phyloP scores from a whole-genome alignment of 345 rosid genomes.

The Populus simonii region DNA sequence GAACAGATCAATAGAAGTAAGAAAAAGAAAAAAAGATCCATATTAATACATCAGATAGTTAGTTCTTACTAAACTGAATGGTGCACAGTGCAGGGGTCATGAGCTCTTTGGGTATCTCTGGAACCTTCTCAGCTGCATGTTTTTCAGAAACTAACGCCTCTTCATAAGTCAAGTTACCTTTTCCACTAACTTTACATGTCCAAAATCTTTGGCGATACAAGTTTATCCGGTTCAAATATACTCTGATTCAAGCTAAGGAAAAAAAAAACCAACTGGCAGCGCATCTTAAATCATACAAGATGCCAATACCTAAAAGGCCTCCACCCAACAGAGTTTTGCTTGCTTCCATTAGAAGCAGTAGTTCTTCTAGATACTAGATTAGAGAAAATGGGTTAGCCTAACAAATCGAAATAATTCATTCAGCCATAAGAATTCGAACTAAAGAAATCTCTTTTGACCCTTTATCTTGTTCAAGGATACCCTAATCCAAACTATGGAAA shows the following conservation, averaged over 20 bases:
- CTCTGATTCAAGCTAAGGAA: constrained; percentile 50
- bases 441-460: too few relatives aligned
- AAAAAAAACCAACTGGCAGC: background rate
- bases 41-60: background rate
- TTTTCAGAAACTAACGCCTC: constrained; percentile 93
- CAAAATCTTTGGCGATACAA: constrained; percentile 77
- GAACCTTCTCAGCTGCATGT: constrained; percentile 62
- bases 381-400: too few relatives aligned
- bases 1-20: background rate
- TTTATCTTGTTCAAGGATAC: constrained; percentile 69
- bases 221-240: constrained; percentile 71
- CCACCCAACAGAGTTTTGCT: too few relatives aligned
- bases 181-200: constrained; percentile 85
- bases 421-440: too few relatives aligned
- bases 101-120: constrained; percentile 67
- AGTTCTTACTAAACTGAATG: constrained; percentile 77
- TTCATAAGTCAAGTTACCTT: constrained; percentile 77
- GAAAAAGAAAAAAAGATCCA: background rate
- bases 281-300: background rate
- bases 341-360: too few relatives aligned
- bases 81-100: constrained; percentile 56
- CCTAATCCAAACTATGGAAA: constrained; percentile 50
- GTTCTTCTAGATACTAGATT: too few relatives aligned
- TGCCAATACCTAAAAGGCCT: too few relatives aligned
- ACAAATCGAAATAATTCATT: too few relatives aligned